Conservation (phyloP, 2,329 filamentous ascomycete genomes). For the Sclerotinia subarctica region DNA sequence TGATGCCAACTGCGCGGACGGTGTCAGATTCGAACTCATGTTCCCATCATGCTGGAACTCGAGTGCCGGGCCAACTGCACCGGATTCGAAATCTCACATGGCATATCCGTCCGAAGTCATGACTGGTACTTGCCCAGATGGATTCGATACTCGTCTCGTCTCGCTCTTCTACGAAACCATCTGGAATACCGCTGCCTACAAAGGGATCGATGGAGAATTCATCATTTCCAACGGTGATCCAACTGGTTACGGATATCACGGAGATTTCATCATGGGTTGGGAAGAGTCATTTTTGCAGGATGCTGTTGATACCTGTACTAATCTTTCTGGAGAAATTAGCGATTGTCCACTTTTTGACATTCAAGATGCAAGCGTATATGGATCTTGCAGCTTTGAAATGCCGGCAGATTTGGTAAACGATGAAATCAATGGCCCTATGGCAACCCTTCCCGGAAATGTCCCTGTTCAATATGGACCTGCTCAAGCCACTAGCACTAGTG, state of each 20-base stretch:
- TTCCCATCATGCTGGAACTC: constrained; percentile 92
- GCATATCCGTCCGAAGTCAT: constrained; percentile 76
- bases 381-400: constrained; percentile 61
- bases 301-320: constrained; percentile 75
- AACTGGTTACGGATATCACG: constrained; percentile 74
- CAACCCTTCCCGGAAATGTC: constrained; percentile 64
- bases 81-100: constrained; percentile 62
- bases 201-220: constrained; percentile 63
- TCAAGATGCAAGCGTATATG: constrained; percentile 53
- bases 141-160: constrained; percentile 64
- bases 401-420: constrained; percentile 57
- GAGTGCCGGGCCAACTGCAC: constrained; percentile 49
- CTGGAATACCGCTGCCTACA: constrained; percentile 68
- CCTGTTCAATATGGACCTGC: constrained; percentile 46
- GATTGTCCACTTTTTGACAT: constrained; percentile 72
- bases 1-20: constrained; percentile 77
- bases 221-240: constrained; percentile 75
- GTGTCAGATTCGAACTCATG: constrained; percentile 78
- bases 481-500: constrained; percentile 34
- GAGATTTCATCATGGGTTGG: constrained; percentile 80
- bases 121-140: constrained; percentile 70
- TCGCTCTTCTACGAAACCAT: constrained; percentile 85
- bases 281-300: constrained; percentile 63
- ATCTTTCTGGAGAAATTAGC: constrained; percentile 60
- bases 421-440: constrained; percentile 51